phyloP scores from a whole-genome alignment of 768 basidiomycete genomes.

The Lanmaoa pseudosensibilis region DNA sequence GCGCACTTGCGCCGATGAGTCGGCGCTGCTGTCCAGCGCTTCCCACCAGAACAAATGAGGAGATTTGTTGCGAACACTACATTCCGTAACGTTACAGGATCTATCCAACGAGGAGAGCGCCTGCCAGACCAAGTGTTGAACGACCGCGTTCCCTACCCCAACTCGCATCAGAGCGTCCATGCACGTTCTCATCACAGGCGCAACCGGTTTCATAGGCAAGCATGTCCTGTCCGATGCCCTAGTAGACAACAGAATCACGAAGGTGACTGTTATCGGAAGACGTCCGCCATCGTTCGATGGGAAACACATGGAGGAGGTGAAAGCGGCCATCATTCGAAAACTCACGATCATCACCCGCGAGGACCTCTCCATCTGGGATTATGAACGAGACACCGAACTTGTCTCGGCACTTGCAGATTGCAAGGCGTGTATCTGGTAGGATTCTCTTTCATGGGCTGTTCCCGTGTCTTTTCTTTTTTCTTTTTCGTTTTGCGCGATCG shows the following conservation, averaged over 20 bases:
- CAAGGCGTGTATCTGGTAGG: slow-evolving; percentile 28
- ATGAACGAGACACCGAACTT: slow-evolving; percentile 24
- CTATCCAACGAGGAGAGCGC: neutral
- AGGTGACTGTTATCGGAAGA: slow-evolving; percentile 27
- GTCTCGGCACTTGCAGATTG: slow-evolving; percentile 24
- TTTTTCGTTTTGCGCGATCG: neutral
- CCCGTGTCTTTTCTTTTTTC: neutral
- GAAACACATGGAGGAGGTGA: slow-evolving; percentile 13
- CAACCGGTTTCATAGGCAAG: slow-evolving; percentile 28
- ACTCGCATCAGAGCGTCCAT: slow-evolving; percentile 6
- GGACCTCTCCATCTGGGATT: slow-evolving; percentile 29
- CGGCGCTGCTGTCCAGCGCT: neutral
- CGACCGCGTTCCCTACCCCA: neutral
- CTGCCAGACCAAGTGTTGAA: neutral
- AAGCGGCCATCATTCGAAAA: slow-evolving; percentile 20
- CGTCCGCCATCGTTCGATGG: slow-evolving; percentile 23
- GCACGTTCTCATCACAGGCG: slow-evolving; percentile 29
- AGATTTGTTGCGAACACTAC: neutral
- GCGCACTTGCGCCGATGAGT: neutral
- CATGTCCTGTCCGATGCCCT: slow-evolving; percentile 19
- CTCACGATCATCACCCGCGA: slow-evolving; percentile 24
- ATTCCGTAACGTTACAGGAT: neutral
- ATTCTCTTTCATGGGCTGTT: neutral
- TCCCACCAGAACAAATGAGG: neutral
- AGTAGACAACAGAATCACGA: slow-evolving; percentile 22